Conservation (phyloP, 2,329 filamentous ascomycete species). For the Calonectria ilicicola region DNA sequence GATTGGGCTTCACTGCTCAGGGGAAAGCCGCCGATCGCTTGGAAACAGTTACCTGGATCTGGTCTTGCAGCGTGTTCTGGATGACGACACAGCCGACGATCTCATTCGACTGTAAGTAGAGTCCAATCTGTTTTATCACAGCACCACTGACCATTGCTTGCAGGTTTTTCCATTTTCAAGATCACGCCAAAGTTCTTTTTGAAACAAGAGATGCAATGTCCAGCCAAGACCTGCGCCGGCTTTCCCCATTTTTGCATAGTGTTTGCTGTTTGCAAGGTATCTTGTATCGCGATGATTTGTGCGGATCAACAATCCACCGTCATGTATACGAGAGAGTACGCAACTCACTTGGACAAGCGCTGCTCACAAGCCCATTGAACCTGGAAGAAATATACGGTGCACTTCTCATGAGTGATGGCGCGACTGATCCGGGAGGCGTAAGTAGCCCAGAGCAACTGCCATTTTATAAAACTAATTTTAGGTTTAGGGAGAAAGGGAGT, state of each 20-base stretch:
- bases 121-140: too few relatives aligned
- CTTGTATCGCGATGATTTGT: slow-evolving; percentile 3
- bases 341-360: background rate
- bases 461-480: background rate
- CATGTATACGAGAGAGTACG: background rate
- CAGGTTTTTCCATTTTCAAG: slow-evolving; percentile 1
- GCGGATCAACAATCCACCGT: background rate
- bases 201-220: background rate
- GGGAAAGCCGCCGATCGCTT: background rate
- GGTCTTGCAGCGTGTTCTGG: background rate
- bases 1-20: background rate
- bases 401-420: slow-evolving; percentile 12
- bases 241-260: slow-evolving; percentile 4
- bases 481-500: background rate
- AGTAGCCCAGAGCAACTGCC: background rate
- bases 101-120: background rate
- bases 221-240: background rate
- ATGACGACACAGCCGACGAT: background rate
- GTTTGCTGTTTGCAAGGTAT: slow-evolving; percentile 10
- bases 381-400: background rate
- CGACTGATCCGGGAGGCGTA: background rate
- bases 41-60: background rate
- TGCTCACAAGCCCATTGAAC: background rate
- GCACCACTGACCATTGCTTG: background rate
- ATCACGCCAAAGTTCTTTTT: background rate